phyloP scores from a whole-genome alignment of 1,284 basidiomycete species.

The Somion occarium region DNA sequence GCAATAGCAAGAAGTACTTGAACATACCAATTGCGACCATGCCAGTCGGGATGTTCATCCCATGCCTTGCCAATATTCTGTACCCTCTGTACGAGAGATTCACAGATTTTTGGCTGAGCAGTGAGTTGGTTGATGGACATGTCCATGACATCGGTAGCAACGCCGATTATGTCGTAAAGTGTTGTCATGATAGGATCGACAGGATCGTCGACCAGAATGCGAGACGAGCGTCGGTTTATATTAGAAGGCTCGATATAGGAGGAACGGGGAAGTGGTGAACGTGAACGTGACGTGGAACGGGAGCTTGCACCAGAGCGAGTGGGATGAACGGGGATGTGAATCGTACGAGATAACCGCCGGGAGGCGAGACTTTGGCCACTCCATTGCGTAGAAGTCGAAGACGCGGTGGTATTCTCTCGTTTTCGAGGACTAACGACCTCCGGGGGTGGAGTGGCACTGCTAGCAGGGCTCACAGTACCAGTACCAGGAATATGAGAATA shows the following conservation, averaged over 20 bases:
- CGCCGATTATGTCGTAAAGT: slow-evolving; percentile 88
- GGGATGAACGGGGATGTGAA: slow-evolving; percentile 69
- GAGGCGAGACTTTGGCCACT: slow-evolving; percentile 50
- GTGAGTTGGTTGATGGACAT: slow-evolving; percentile 86
- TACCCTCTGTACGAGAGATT: slow-evolving; percentile 83
- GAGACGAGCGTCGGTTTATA: slow-evolving; percentile 63
- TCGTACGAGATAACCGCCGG: slow-evolving; percentile 74
- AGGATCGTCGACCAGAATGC: slow-evolving; percentile 72
- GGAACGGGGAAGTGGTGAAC: slow-evolving; percentile 84
- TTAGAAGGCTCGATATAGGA: slow-evolving; percentile 57
- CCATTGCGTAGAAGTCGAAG: slow-evolving; percentile 51
- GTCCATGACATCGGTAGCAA: slow-evolving; percentile 94
- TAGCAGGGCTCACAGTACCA: slow-evolving; percentile 51
- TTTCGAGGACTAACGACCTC: slow-evolving; percentile 63
- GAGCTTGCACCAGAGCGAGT: slow-evolving; percentile 79
- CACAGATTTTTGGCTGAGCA: slow-evolving; percentile 79
- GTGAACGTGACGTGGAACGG: slow-evolving; percentile 93
- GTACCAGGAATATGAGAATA: slow-evolving; percentile 43
- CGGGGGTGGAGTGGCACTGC: slow-evolving; percentile 42
- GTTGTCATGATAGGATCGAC: slow-evolving; percentile 87
- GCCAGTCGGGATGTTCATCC: slow-evolving; percentile 98
- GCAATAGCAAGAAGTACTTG: slow-evolving; percentile 96
- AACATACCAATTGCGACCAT: slow-evolving; percentile 97
- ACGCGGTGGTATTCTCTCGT: slow-evolving; percentile 37
- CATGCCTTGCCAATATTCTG: slow-evolving; percentile 91